Conservation (phyloP, 2,329 filamentous ascomycete species). For the Aureobasidium sp. region DNA sequence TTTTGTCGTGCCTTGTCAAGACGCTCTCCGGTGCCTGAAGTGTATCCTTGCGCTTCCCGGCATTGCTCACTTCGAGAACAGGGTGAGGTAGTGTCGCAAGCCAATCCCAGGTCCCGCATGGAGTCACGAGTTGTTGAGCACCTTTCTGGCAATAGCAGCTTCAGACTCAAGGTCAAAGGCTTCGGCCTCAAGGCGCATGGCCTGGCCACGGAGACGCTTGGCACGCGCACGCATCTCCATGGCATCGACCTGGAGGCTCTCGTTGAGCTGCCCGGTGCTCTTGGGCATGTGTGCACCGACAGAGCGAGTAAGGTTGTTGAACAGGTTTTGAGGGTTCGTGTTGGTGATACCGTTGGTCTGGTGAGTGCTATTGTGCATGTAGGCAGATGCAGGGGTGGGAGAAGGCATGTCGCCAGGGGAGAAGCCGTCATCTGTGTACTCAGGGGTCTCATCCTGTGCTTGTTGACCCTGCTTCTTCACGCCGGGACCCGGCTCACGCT, state of each 20-base stretch:
- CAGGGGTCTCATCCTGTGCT: background rate
- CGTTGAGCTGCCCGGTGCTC: background rate
- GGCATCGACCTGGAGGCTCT: background rate
- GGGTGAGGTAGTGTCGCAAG: too few relatives aligned
- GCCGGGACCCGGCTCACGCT: background rate
- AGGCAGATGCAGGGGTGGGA: background rate
- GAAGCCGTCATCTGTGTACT: background rate
- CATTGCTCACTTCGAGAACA: background rate
- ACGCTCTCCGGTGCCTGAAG: background rate
- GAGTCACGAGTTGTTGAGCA: background rate
- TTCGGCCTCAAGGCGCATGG: conserved; percentile 15
- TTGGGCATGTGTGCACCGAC: too few relatives aligned
- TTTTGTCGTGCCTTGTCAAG: background rate
- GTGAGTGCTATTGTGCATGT: background rate
- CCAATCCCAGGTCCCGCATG: too few relatives aligned
- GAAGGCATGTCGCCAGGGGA: background rate
- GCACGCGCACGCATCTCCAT: background rate
- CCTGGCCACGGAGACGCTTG: background rate
- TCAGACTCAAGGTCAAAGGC: background rate
- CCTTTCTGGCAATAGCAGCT: background rate
- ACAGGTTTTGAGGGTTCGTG: background rate
- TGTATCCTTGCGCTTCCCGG: too few relatives aligned
- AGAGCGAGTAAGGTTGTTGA: background rate
- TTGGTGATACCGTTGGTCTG: background rate
- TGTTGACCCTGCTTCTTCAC: background rate